Base-by-base conservation (phyloP, 495 filamentous ascomycete species). In the Coniosporium apollinis region DNA sequence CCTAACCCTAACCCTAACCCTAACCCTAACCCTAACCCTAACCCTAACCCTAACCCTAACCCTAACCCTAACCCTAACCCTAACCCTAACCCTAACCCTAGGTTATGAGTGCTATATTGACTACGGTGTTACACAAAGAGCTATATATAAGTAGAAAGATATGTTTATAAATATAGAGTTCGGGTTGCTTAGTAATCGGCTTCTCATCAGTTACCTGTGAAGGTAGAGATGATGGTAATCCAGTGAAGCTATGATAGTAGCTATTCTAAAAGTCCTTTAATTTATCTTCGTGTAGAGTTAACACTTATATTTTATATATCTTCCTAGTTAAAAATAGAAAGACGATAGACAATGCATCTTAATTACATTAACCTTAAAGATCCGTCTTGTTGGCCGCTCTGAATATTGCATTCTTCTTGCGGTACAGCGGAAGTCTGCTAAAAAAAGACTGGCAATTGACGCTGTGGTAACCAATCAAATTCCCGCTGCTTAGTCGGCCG, bases 1-100 rank as follows among this genome's bases (percentile, higher is more conserved):
- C n/a, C n/a, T n/a, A n/a, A n/a, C n/a, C n/a, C n/a, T n/a, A n/a
- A n/a, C n/a, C n/a, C n/a, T n/a, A n/a, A n/a, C n/a, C n/a, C n/a
- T n/a, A n/a, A n/a, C n/a, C n/a, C n/a, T n/a, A n/a, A n/a, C n/a
- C n/a, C n/a, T n/a, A n/a, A n/a, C n/a, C n/a, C n/a, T n/a, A n/a
- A n/a, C n/a, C n/a, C n/a, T n/a, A n/a, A n/a, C n/a, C n/a, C n/a
- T n/a, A n/a, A 26, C 24, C 24, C 24, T 26, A 26, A 26, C 24
- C 24, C 24, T 26, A 26, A 26, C 24, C 24, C 24, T 26, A 26
- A 26, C 24, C 24, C 24, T 26, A 26, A 26, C 24, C 24, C 24
- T 26, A 26, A 26, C 24, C 24, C 24, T 26, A 26, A 26, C 24
- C 24, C 24, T 26, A 26, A 26, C 24, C 24, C 24, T 26, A 26